phyloP scores from a whole-genome alignment of 805 yeast species.

The Wickerhamomyces chambardii region DNA sequence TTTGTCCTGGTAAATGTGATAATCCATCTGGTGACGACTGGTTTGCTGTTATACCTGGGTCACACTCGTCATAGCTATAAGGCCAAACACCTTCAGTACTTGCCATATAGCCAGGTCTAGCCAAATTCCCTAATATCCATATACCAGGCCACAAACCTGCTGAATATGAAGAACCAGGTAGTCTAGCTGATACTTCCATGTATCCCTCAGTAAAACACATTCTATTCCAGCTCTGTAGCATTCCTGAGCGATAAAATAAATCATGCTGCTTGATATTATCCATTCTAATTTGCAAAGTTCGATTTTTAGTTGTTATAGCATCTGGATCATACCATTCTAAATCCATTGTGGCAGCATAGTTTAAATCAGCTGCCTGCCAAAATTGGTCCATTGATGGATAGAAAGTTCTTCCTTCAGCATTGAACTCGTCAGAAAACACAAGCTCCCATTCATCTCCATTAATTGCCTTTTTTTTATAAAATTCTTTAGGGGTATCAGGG shows the following conservation, averaged over 20 bases:
- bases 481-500: slow-evolving; percentile 51
- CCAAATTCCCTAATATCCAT: slow-evolving; percentile 92
- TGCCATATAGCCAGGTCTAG: slow-evolving; percentile 83
- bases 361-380: slow-evolving; percentile 77
- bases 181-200: slow-evolving; percentile 63
- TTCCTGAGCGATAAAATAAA: slow-evolving; percentile 78
- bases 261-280: slow-evolving; percentile 80
- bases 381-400: slow-evolving; percentile 89
- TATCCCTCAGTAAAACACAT: slow-evolving; percentile 82
- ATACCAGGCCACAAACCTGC: slow-evolving; percentile 95
- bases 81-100: slow-evolving; percentile 96
- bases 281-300: slow-evolving; percentile 58
- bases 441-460: slow-evolving; percentile 66
- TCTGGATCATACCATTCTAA: slow-evolving; percentile 96
- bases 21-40: slow-evolving; percentile 89
- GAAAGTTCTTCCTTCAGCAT: slow-evolving; percentile 82
- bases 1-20: slow-evolving; percentile 80
- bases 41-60: slow-evolving; percentile 91
- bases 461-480: slow-evolving; percentile 37
- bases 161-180: slow-evolving; percentile 73
- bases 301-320: slow-evolving; percentile 70
- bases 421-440: slow-evolving; percentile 89
- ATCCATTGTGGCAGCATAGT: slow-evolving; percentile 84
- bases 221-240: slow-evolving; percentile 90
- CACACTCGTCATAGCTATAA: slow-evolving; percentile 77